Percentiles rank a stretch among this genome's conserved stretches.
Conservation (phyloP, 2,329 filamentous ascomycete genomes). For the Microcera coccophila region DNA sequence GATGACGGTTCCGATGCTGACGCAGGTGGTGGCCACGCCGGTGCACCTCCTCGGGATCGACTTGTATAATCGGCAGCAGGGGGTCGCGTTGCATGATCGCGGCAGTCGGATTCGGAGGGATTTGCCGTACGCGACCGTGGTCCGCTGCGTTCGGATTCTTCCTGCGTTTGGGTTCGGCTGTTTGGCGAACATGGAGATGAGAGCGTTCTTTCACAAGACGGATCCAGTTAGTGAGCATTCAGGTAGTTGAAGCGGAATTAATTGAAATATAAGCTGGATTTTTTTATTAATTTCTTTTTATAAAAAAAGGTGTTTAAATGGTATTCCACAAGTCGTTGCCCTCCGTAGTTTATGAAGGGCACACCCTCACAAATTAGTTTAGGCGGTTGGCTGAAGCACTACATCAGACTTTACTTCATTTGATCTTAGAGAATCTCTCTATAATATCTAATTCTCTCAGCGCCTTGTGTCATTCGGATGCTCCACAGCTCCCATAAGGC, state of each 20-base stretch:
- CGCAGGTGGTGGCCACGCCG: conserved; percentile 30
- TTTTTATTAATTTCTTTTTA: too few species aligned
- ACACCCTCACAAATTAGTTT: too few species aligned
- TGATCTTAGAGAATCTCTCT: too few species aligned
- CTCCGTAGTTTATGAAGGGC: too few species aligned
- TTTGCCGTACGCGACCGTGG: conserved; percentile 24
- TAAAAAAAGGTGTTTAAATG: too few species aligned
- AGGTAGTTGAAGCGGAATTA: too few species aligned
- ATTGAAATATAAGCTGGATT: too few species aligned
- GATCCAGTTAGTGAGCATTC: too few species aligned
- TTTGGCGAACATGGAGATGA: conserved; percentile 24
- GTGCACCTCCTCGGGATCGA: conserved; percentile 28
- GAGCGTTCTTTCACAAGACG: conserved; percentile 15
- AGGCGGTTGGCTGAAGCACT: too few species aligned
- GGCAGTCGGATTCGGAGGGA: conserved; percentile 21
- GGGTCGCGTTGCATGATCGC: conserved; percentile 14
- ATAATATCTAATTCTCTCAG: not conserved
- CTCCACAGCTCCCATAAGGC: conserved; percentile 36
- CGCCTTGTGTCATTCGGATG: conserved; percentile 40
- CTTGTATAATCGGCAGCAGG: conserved; percentile 13
- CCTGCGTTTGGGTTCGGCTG: conserved; percentile 32
- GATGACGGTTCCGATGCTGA: conserved; percentile 28
- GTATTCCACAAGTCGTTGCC: too few species aligned
- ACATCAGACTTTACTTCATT: too few species aligned
- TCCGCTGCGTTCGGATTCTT: conserved; percentile 28